Conservation (phyloP, 768 basidiomycete genomes). For the Trametes gibbosa region DNA sequence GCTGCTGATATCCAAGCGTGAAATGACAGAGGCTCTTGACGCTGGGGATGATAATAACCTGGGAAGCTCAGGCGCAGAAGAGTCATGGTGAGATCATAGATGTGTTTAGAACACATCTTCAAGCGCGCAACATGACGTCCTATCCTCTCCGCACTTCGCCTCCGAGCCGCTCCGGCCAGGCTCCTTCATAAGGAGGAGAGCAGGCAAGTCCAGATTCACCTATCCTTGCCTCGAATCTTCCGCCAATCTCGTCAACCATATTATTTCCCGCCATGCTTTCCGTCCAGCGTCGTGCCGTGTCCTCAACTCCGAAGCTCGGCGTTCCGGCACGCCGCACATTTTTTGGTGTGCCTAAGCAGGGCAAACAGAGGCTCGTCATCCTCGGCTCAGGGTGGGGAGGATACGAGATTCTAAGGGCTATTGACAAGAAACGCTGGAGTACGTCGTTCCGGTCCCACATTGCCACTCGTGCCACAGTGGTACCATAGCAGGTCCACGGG, state of each 20-base stretch:
- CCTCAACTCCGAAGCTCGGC: no score
- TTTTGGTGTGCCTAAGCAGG: conserved; percentile 19
- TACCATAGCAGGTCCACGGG: no score
- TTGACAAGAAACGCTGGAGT: conserved; percentile 77
- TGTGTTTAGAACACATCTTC: not conserved
- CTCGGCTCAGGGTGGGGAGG: conserved; percentile 81
- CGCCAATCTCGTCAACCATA: not conserved
- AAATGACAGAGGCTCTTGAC: no score
- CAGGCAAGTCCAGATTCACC: not conserved
- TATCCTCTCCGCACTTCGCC: not conserved
- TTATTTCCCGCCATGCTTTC: not conserved
- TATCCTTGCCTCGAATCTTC: not conserved
- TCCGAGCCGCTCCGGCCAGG: conserved; percentile 3
- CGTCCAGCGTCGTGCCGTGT: not conserved
- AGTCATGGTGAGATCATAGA: not conserved
- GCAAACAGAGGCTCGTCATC: conserved; percentile 53
- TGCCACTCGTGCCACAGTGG: not conserved
- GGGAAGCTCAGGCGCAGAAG: not conserved
- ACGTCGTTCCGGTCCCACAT: conserved; percentile 20
- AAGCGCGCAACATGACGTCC: conserved; percentile 2
- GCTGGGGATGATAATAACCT: no score
- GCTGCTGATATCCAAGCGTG: no score
- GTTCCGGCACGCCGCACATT: conserved; percentile 13
- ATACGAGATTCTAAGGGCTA: conserved; percentile 60
- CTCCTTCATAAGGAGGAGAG: not conserved